Base-by-base conservation (phyloP, 305 asterid genomes). In the Fraxinus baroniana region DNA sequence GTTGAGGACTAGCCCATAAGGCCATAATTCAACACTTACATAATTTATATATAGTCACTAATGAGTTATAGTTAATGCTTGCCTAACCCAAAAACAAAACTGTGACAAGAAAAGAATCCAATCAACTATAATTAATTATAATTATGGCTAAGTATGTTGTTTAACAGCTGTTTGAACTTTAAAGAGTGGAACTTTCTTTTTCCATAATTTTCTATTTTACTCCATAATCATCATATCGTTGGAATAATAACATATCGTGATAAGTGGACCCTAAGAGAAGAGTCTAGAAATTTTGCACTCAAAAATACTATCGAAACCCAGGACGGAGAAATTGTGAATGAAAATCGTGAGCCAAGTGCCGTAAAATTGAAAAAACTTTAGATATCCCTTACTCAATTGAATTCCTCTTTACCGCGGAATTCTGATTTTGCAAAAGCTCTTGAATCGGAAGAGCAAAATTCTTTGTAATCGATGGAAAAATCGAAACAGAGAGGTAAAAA, bases 101-200 rank as follows among this genome's bases (percentile, higher is more conserved):
- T 6, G 64, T 55, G 64, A 55, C 64, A n/a, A n/a, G 7, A 55
- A 5, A 55, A 55, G 64, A 55, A n/a, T 55, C 64, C 64, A 55
- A 55, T 52, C 64, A 52, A 52, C 32, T 22, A 24, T 18, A 13
- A 83, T 36, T 57, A 22, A 77, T 57, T 24, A 37, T 78, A 60
- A 78, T 70, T 22, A 86, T 77, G 41, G 80, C 44, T 18, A 81
- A 81, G 87, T 79, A 57, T 62, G 84, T 84, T 83, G 86, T 13
- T 86, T 85, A 78, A 84, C 86, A 87, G 89, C 90, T 87, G 80
- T 82, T 73, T 76, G 62, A 82, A 76, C 80, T 82, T 77, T 41
- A 68, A 82, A 70, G 82, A 81, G 79, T 79, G 24, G 73, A 73
- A 64, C 10, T 81, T 83, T 62, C 60, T 18, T 39, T 17, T 80